Evolutionary conservation across 176 grass and related monocot genomes (phyloP), one percentile per base, ranked within the genome.

Genomic region (Musa acuminata): DNA sequence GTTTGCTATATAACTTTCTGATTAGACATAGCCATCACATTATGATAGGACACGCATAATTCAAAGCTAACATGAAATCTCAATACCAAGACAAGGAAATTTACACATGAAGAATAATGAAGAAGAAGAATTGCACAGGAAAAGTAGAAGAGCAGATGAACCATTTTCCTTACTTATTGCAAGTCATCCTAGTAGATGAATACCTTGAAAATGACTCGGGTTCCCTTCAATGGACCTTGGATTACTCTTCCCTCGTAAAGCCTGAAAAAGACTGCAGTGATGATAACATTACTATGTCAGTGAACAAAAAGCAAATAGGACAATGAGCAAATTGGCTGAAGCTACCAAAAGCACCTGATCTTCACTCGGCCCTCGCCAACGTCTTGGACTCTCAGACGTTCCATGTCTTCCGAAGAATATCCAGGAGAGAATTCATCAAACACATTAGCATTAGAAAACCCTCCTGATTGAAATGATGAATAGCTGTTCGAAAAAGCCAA

Each of bases 361-460:
- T 90, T 93, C 77, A 97, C 90, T 93, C 90, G 83, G 73, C 93
- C 90, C 84, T 97, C 87, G 84, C 90, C 87, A 64, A 97, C 75
- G 73, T 93, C 86, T 87, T 97, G 93, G 73, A 86, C 65, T 64
- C 83, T 86, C 69, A 86, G 75, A 75, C 43, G 71, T 67, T 97
- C 85, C 1, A 96, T 87, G 60, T 88, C 89, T 74, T 92, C 85
- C 0, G 76, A 17, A 65, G 86, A 86, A 77, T 88, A 88, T 49
- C 84, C 86, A 80, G 83, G 68, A 73, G 67, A 50, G 35, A 81
- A 68, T 64, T 96, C 82, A 9, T 80, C 53, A 13, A 52, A 52
- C 27, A 49, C 9, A 27, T 55, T 59, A 80, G 35, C 22, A 81
- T 86, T 88, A 51, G 85, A 69, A 70, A 84, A 25, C 53, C 80